A percentile compares a stretch with the other conserved stretches of the same genome.
phyloP scores from a whole-genome alignment of 1,284 basidiomycete genomes.

The Retiboletus fuscus region DNA sequence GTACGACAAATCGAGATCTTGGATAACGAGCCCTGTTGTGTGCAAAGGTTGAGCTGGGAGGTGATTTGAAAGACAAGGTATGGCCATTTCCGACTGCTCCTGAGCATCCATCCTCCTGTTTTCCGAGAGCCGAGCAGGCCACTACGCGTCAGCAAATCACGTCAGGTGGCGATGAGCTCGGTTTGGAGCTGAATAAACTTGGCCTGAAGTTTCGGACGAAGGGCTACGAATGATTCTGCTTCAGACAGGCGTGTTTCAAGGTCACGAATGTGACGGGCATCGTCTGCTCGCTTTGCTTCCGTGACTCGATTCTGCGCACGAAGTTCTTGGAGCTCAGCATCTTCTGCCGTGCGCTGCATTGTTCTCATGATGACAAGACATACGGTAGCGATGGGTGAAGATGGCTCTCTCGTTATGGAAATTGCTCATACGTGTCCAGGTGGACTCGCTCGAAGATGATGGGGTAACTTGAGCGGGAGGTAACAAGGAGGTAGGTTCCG shows the following conservation, averaged over 20 bases:
- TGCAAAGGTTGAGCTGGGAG: conserved; percentile 8
- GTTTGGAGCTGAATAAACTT: conserved; percentile 87
- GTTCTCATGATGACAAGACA: conserved; percentile 38
- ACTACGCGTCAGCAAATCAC: conserved; percentile 73
- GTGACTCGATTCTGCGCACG: conserved; percentile 86
- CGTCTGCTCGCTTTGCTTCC: conserved; percentile 89
- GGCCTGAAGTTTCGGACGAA: conserved; percentile 88
- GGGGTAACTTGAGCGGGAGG: conserved; percentile 33
- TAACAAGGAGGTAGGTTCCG: conserved; percentile 19
- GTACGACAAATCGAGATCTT: conserved; percentile 37
- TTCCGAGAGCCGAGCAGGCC: conserved; percentile 71
- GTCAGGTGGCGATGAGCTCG: conserved; percentile 76
- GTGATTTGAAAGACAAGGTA: conserved; percentile 44
- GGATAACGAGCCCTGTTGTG: conserved; percentile 16
- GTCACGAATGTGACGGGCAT: conserved; percentile 83
- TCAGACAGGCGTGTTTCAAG: conserved; percentile 88
- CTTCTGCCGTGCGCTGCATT: conserved; percentile 49
- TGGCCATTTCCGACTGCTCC: conserved; percentile 94
- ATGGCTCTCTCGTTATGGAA: conserved; percentile 42
- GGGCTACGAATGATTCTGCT: conserved; percentile 85
- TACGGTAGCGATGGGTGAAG: conserved; percentile 44
- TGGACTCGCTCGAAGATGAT: conserved; percentile 33
- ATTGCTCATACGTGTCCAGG: conserved; percentile 36
- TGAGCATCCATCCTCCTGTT: conserved; percentile 75
- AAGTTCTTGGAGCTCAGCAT: conserved; percentile 82